A percentile compares a stretch with the other conserved stretches of the same genome.
phyloP scores from a whole-genome alignment of 148 eudicot species.

The Chenopodium quinoa region DNA sequence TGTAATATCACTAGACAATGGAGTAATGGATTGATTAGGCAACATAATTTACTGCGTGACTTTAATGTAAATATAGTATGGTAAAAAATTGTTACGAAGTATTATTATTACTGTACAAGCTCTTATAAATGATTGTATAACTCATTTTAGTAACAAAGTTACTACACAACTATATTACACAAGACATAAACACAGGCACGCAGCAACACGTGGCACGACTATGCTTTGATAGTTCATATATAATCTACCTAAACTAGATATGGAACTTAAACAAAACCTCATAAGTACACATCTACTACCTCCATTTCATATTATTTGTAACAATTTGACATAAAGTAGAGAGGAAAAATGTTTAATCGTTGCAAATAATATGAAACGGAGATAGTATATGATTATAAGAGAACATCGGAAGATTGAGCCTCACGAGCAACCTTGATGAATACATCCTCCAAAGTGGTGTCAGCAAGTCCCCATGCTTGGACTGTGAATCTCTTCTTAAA shows the following conservation, averaged over 20 bases:
- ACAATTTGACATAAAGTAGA: too few relatives aligned
- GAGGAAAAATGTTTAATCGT: too few relatives aligned
- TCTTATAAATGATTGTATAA: background rate
- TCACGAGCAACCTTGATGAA: conserved; percentile 81
- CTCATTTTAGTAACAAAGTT: background rate
- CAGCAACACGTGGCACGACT: background rate
- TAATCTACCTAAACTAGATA: background rate
- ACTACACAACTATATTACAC: background rate
- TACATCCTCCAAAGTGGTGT: conserved; percentile 83
- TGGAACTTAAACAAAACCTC: background rate
- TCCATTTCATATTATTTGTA: too few relatives aligned
- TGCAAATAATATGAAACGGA: too few relatives aligned
- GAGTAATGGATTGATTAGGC: too few relatives aligned
- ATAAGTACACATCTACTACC: background rate
- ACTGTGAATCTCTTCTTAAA: conserved; percentile 73
- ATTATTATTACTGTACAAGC: background rate
- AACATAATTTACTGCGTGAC: too few relatives aligned
- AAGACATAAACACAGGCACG: background rate
- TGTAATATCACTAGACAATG: too few relatives aligned
- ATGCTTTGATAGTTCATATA: background rate
- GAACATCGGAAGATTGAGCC: conserved; percentile 53
- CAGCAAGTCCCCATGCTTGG: conserved; percentile 87
- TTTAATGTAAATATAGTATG: too few relatives aligned
- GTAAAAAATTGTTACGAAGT: too few relatives aligned
- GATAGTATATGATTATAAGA: conserved; percentile 31